A percentile compares a stretch with the other conserved stretches of the same genome.
Evolutionary conservation across 2,329 filamentous ascomycete species (phyloP).

Genomic region (Dothidotthia symphoricarpi): DNA sequence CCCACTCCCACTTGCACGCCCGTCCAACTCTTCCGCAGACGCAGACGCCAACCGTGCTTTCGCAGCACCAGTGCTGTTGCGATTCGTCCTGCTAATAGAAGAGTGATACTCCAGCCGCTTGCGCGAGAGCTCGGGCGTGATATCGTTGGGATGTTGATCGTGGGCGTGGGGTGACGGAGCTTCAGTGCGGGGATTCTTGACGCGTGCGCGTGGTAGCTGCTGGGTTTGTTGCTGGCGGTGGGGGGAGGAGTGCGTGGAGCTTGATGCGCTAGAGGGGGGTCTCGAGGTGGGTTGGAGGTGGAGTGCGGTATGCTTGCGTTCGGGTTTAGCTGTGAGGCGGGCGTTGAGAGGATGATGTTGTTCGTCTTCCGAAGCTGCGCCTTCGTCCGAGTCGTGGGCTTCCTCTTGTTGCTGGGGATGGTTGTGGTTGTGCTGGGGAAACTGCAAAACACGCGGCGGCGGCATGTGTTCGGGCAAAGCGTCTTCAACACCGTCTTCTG

Average conservation of each 20-base stretch:
- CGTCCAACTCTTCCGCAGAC: neutral
- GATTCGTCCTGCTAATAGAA: neutral
- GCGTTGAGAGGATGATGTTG: neutral
- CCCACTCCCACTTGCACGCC: neutral
- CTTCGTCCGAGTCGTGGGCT: neutral
- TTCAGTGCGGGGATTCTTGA: neutral
- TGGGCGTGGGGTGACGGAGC: too few species aligned
- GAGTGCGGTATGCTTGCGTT: neutral
- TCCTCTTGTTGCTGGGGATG: neutral
- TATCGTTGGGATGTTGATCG: conserved; percentile 1
- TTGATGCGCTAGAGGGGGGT: too few species aligned
- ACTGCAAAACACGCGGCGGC: neutral
- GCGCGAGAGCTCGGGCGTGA: conserved; percentile 4
- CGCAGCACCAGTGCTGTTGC: neutral
- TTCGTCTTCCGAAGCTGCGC: neutral
- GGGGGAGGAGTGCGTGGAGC: too few species aligned
- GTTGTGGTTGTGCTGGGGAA: neutral
- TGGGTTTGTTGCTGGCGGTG: neutral
- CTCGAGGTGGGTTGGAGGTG: too few species aligned
- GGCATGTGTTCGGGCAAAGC: neutral
- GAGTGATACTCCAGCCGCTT: conserved; percentile 7
- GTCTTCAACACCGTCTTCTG: neutral
- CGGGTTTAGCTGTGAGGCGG: neutral
- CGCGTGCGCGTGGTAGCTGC: neutral
- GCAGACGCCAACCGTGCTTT: neutral